Percentiles rank a stretch among this genome's conserved stretches.
Evolutionary conservation across 306 rosid genomes (phyloP).

Genomic region (Cajanus cajan): DNA sequence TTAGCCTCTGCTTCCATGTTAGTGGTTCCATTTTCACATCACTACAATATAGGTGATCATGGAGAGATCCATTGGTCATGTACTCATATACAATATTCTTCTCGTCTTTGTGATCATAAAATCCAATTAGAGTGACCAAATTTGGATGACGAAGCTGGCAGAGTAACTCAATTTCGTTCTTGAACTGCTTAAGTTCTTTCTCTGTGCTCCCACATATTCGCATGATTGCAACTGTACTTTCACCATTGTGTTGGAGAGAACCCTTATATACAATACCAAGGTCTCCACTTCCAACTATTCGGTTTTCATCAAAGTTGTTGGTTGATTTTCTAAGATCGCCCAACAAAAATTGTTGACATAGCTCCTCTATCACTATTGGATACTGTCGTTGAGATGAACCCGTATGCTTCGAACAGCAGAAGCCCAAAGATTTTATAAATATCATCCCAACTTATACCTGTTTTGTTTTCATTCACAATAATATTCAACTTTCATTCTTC

Average conservation of each 20-base stretch:
- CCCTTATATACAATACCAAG: not conserved
- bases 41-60: no score
- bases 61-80: not conserved
- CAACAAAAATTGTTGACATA: conserved; percentile 29
- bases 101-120: conserved; percentile 7
- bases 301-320: conserved; percentile 13
- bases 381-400: not conserved
- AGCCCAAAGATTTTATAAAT: not conserved
- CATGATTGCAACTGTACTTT: not conserved
- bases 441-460: not conserved
- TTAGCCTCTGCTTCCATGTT: not conserved
- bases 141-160: conserved; percentile 17
- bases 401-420: not conserved
- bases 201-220: no score
- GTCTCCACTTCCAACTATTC: not conserved
- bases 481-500: not conserved
- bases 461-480: not conserved
- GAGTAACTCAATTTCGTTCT: not conserved
- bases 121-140: no score
- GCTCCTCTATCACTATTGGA: conserved; percentile 9
- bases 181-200: no score
- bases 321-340: conserved; percentile 23
- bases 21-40: no score
- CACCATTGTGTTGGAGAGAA: not conserved
- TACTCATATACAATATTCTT: conserved; percentile 7